A percentile compares a stretch with the other conserved stretches of the same genome.
Conservation (phyloP, 2,329 filamentous ascomycete genomes). For the Dactylellina leptospora region DNA sequence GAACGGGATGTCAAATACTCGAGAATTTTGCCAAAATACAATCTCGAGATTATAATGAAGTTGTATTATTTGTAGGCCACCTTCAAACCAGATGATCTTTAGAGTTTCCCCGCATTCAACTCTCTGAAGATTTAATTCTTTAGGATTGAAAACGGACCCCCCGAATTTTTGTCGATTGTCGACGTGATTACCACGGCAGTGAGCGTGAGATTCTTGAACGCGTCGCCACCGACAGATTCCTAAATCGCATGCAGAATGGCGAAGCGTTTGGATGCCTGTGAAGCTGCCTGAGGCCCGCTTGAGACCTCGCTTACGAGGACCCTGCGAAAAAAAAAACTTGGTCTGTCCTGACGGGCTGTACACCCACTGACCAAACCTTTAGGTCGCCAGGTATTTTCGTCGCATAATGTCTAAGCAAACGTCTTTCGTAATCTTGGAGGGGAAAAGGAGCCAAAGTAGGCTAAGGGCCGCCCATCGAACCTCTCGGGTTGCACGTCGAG, state of each 20-base stretch:
- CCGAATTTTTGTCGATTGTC: no score
- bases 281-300: slow-evolving; percentile 28
- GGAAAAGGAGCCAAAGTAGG: slow-evolving; percentile 1
- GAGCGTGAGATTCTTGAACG: slow-evolving; percentile 22
- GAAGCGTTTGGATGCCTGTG: slow-evolving; percentile 29
- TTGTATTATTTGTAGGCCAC: no score
- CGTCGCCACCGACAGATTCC: slow-evolving; percentile 19
- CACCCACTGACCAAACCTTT: slow-evolving; percentile 7
- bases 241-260: slow-evolving; percentile 8
- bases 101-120: no score
- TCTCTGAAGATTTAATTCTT: no score
- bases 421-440: slow-evolving; percentile 26
- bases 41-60: no score
- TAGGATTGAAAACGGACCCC: no score
- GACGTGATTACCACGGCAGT: no score
- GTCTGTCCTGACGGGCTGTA: slow-evolving; percentile 14
- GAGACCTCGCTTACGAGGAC: slow-evolving; percentile 27
- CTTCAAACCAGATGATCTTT: no score
- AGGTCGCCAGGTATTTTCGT: background rate
- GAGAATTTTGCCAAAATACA: no score
- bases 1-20: no score
- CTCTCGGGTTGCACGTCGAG: slow-evolving; percentile 35
- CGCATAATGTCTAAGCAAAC: background rate
- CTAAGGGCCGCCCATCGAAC: slow-evolving; percentile 3
- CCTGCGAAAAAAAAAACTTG: slow-evolving; percentile 30